Evolutionary conservation across 73 alveolate species (phyloP), one percentile per base, ranked within the genome.

Genomic region (Durusdinium trenchii): DNA sequence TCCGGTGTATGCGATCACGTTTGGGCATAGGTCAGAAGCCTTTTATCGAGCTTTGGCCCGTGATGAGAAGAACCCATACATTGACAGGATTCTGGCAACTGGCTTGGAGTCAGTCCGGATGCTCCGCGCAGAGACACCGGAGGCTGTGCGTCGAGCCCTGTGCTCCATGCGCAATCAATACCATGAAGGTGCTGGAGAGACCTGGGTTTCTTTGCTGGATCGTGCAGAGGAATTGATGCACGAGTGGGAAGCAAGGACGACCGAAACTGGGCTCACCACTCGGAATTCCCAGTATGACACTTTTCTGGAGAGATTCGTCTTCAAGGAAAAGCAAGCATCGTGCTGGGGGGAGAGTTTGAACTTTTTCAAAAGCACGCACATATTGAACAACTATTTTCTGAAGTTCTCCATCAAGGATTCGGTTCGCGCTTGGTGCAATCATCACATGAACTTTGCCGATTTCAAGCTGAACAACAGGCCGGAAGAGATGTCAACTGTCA

Each of bases 391-490:
- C 52, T 38, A 75, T 38, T 52, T 75, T 28, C 12, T 18, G 47
- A 18, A 38, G 54, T 75, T 38, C 54, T 4, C 12, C 28, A 42
- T 75, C 57, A 75, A 75, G 86, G 86, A 36, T 16, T 7, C 52
- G 54, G 50, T 75, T 18, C 50, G 86, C 5, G 12, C 50, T 75
- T 75, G 86, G 86, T n/a, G 57, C 57, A 75, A 75, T 30, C 12
- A 10, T n/a, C 86, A 75, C 86, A 75, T 75, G 86, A 75, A 75
- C 35, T 75, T 75, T 42, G 86, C 86, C 12, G 86, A 75, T 52
- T 75, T 75, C 86, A 75, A 75, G 86, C 50, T 75, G 40, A 36
- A 35, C 54, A 75, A 75, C 86, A 75, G 86, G 86, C 54, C 38
- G 23, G 12, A 16, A 16, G 12, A 23, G 32, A 57, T 57, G 69